phyloP scores from a whole-genome alignment of 2,329 filamentous ascomycete species.

The Fragosphaeria purpurea region DNA sequence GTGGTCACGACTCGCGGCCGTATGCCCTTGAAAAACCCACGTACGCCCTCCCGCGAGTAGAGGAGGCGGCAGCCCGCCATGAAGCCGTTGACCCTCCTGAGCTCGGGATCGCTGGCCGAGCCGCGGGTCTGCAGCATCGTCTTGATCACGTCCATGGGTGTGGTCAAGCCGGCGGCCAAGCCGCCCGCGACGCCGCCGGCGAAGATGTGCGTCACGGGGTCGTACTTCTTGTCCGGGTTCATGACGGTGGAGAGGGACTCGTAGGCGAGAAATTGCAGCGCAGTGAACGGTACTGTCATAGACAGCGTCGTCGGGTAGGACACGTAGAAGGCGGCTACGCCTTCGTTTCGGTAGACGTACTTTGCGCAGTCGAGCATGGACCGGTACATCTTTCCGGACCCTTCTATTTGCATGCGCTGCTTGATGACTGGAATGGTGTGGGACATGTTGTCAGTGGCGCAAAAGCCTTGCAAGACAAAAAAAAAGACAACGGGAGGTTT shows the following conservation, averaged over 20 bases:
- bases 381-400: slow-evolving; percentile 78
- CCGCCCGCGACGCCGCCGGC: slow-evolving; percentile 90
- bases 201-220: slow-evolving; percentile 86
- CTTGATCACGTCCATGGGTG: slow-evolving; percentile 96
- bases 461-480: background rate
- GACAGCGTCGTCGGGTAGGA: slow-evolving; percentile 96
- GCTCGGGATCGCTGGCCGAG: slow-evolving; percentile 64
- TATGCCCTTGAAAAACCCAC: slow-evolving; percentile 88
- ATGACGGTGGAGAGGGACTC: slow-evolving; percentile 90
- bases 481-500: background rate
- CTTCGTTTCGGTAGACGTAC: slow-evolving; percentile 80
- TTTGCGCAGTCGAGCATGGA: slow-evolving; percentile 79
- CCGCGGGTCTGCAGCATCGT: slow-evolving; percentile 92
- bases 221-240: slow-evolving; percentile 79
- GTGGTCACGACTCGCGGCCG: slow-evolving; percentile 87
- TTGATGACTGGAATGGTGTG: slow-evolving; percentile 66
- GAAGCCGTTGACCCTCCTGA: slow-evolving; percentile 77
- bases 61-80: slow-evolving; percentile 70
- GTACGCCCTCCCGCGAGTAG: slow-evolving; percentile 70
- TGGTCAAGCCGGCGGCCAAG: slow-evolving; percentile 86
- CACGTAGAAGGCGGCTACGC: slow-evolving; percentile 87
- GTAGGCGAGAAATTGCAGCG: slow-evolving; percentile 94
- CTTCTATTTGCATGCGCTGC: slow-evolving; percentile 97
- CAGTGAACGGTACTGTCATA: slow-evolving; percentile 98
- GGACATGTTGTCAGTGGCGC: background rate